These are phyloP conservation scores for Tylopilus sp. DNA, from an alignment of 1,284 basidiomycete species.

Conservation along the genomic window DNA sequence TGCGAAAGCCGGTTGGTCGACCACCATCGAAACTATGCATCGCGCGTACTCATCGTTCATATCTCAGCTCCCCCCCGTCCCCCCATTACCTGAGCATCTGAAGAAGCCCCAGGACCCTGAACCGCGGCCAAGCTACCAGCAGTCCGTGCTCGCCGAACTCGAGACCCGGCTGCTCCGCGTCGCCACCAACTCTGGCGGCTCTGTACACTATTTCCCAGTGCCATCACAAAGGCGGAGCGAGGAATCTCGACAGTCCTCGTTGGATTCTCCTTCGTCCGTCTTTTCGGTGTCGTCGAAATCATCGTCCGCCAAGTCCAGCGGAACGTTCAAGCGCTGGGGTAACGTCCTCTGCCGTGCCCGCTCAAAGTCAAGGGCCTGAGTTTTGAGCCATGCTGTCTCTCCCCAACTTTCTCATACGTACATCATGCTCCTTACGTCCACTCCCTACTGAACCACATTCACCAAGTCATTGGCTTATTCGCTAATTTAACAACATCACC, in stretches of 20 bases:
- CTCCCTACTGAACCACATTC: slow-evolving; percentile 1
- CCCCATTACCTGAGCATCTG: slow-evolving; percentile 30
- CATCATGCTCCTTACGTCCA: slow-evolving; percentile 14
- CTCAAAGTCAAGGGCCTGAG: slow-evolving; percentile 24
- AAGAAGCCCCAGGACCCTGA: slow-evolving; percentile 12
- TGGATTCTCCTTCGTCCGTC: slow-evolving; percentile 31
- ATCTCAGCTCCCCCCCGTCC: slow-evolving; percentile 26
- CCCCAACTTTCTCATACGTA: slow-evolving; percentile 6
- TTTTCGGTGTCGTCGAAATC: slow-evolving; percentile 22
- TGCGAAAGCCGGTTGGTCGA: slow-evolving; percentile 24
- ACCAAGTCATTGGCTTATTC: slow-evolving; percentile 16
- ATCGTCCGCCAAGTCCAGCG: slow-evolving; percentile 21
- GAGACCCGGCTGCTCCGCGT: slow-evolving; percentile 30
- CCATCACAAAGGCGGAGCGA: slow-evolving; percentile 33
- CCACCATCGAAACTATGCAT: neutral
- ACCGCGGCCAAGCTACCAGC: slow-evolving; percentile 29
- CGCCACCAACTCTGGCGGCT: slow-evolving; percentile 26
- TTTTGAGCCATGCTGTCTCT: neutral
- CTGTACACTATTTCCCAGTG: slow-evolving; percentile 34
- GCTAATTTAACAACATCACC: slow-evolving; percentile 12
- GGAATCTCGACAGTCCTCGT: slow-evolving; percentile 26
- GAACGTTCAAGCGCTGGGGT: slow-evolving; percentile 23
- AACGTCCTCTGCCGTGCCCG: slow-evolving; percentile 24
- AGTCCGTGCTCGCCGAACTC: slow-evolving; percentile 31
- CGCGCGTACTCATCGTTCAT: slow-evolving; percentile 9